These are phyloP conservation scores for Pseudognaphalium luteoalbum DNA, from an alignment of 129 eudicot species.

Conservation along the genomic window DNA sequence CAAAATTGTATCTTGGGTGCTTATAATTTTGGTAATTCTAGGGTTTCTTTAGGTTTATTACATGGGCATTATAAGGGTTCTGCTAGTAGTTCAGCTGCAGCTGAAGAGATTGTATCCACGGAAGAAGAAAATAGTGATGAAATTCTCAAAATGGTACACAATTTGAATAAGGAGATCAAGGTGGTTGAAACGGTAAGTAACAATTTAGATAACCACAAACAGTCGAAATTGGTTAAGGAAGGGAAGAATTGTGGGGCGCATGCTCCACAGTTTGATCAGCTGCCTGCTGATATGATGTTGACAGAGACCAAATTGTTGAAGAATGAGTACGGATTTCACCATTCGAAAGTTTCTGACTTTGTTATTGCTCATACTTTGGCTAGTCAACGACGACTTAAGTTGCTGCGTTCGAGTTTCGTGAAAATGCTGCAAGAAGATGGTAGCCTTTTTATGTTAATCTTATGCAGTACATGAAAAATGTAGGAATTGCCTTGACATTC, in stretches of 20 bases:
- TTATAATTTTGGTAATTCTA: constrained; percentile 16
- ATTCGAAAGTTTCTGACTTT: constrained; percentile 43
- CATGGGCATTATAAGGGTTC: constrained; percentile 35
- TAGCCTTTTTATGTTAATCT: constrained; percentile 18
- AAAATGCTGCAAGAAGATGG: constrained; percentile 63
- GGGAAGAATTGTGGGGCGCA: constrained; percentile 54
- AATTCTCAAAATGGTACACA: constrained; percentile 52
- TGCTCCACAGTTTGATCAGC: constrained; percentile 65
- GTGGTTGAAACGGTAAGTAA: constrained; percentile 12
- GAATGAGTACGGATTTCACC: constrained; percentile 54
- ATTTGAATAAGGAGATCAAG: constrained; percentile 44
- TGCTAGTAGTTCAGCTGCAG: constrained; percentile 47
- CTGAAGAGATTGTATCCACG: constrained; percentile 64
- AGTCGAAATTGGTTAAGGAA: constrained; percentile 37
- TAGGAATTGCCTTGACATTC: neutral
- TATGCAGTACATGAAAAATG: neutral
- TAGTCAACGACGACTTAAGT: constrained; percentile 32
- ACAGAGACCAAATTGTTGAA: constrained; percentile 61
- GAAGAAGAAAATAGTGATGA: constrained; percentile 77
- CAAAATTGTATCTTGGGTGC: constrained; percentile 18
- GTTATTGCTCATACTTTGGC: constrained; percentile 72
- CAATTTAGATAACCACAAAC: constrained; percentile 26
- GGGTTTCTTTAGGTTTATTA: constrained; percentile 17
- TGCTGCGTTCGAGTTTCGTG: constrained; percentile 39
- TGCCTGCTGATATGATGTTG: constrained; percentile 93